phyloP scores from a whole-genome alignment of 768 basidiomycete species.

The Collybiopsis luxurians region DNA sequence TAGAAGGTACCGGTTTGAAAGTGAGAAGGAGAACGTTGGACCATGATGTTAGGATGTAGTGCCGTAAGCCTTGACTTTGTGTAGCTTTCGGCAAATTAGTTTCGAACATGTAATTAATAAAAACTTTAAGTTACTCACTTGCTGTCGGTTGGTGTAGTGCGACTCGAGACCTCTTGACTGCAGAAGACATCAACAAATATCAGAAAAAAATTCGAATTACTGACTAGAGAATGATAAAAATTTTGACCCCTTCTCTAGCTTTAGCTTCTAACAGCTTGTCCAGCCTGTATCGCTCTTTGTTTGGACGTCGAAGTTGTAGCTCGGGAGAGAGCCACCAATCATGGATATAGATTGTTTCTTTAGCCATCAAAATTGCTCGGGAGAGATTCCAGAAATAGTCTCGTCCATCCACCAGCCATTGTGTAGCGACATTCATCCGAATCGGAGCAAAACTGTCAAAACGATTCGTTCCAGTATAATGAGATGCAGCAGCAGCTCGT shows the following conservation, averaged over 20 bases:
- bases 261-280: slow-evolving; percentile 86
- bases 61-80: slow-evolving; percentile 77
- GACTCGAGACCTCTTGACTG: slow-evolving; percentile 93
- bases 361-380: slow-evolving; percentile 85
- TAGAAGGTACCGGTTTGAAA: slow-evolving; percentile 97
- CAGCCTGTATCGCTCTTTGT: slow-evolving; percentile 81
- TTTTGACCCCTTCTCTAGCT: slow-evolving; percentile 93
- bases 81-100: slow-evolving; percentile 48
- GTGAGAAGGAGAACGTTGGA: slow-evolving; percentile 96
- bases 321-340: slow-evolving; percentile 99
- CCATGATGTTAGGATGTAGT: slow-evolving; percentile 90
- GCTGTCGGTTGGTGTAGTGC: slow-evolving; percentile 94
- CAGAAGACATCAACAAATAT: background rate
- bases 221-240: slow-evolving; percentile 92
- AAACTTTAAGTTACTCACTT: slow-evolving; percentile 47
- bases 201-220: slow-evolving; percentile 20
- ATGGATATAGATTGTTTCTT: slow-evolving; percentile 89
- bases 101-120: background rate
- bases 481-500: slow-evolving; percentile 69
- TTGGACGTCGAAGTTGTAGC: slow-evolving; percentile 80
- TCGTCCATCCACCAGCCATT: slow-evolving; percentile 99
- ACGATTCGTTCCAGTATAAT: slow-evolving; percentile 78
- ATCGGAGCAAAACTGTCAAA: slow-evolving; percentile 95
- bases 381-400: slow-evolving; percentile 99
- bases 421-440: slow-evolving; percentile 87